phyloP scores from a whole-genome alignment of 2,329 filamentous ascomycete species.

The Fusarium gaditjirri region DNA sequence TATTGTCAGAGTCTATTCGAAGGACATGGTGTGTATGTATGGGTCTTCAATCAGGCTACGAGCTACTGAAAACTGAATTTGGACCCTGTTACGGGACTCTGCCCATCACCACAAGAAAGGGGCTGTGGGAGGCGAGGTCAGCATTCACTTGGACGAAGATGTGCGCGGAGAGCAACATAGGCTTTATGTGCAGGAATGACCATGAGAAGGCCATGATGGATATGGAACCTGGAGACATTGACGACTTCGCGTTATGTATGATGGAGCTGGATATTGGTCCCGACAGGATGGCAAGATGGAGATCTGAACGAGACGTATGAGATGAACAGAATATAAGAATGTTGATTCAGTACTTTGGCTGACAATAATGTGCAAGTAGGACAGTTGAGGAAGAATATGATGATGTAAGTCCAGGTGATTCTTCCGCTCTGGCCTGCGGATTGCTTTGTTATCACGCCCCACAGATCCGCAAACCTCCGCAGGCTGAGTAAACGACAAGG shows the following conservation, averaged over 20 bases:
- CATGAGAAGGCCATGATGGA: background rate
- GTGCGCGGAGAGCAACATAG: constrained; percentile 28
- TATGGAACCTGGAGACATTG: constrained; percentile 3
- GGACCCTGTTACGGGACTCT: constrained; percentile 27
- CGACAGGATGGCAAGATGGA: constrained; percentile 20
- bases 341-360: accelerated
- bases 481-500: background rate
- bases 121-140: constrained; percentile 43
- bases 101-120: constrained; percentile 40
- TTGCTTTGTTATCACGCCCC: background rate
- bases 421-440: background rate
- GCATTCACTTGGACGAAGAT: constrained; percentile 36
- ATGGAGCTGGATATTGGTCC: constrained; percentile 29
- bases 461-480: background rate
- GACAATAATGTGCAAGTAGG: accelerated
- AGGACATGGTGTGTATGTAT: constrained; percentile 43
- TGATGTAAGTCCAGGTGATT: background rate
- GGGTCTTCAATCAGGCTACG: constrained; percentile 34
- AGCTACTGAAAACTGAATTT: constrained; percentile 18
- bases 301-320: background rate
- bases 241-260: constrained; percentile 12
- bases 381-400: accelerated
- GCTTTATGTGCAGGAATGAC: constrained; percentile 30
- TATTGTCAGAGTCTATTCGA: constrained; percentile 46
- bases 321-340: accelerated